Base-by-base conservation (phyloP, 306 rosid genomes). In the Comarum palustre region DNA sequence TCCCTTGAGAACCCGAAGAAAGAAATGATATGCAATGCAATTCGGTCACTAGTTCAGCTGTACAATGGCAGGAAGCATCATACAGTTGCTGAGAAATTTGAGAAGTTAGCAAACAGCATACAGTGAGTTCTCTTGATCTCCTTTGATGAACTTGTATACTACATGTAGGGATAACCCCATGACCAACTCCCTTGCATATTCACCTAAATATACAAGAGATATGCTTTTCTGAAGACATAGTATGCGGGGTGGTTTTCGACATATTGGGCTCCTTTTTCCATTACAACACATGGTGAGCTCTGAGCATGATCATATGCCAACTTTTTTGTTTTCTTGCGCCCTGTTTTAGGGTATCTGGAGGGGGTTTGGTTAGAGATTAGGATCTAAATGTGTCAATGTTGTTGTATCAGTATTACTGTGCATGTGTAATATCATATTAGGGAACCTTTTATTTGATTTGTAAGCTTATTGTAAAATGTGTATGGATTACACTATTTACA, bases 11-110 rank as follows among this genome's bases (percentile, higher is more conserved):
- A 85, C 57, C 85, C 84, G 47, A 94, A 85, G 90, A 91, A 82
- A 73, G 81, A 72, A 58, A 84, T 89, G 91, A 77, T 91, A 80
- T 77, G 84, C 65, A 83, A 82, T 22, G 92, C 98, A 69, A 74
- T 89, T 66, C 73, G 75, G 64, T 86, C 98, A 2, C 83, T 91
- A 55, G 65, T 83, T 51, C 88, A 85, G 74, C 82, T 94, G 77
- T 94, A 81, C 81, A 69, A 34, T 68, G 89, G 79, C 75, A 80
- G 85, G 38, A 87, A 80, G 34, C 81, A 85, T 46, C 73, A 51
- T 63, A 78, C 89, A 78, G 48, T 84, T n/a, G 79, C 83, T 57
- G 86, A 58, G 65, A 91, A 85, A 79, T 87, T 94, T 77, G 95
- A 84, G 81, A 77, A 86, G 77, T 85, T 94, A 70, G 86, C 45